Evolutionary conservation across 163 green algal species (phyloP).

Genomic region (Scenedesmus sp.): DNA sequence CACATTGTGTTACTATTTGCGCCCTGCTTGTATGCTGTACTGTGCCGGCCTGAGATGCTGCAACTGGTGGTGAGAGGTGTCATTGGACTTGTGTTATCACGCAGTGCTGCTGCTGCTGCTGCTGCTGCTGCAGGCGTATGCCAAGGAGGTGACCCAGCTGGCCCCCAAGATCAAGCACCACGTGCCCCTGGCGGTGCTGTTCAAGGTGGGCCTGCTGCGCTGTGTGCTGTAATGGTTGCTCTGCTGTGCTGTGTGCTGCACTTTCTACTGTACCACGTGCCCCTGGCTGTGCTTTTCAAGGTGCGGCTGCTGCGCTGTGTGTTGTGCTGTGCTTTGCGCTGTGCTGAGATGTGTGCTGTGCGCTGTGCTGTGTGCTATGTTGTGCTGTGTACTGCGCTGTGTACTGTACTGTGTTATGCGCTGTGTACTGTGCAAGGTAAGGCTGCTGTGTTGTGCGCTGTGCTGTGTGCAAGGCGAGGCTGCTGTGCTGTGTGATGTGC

Average conservation of each 20-base stretch:
- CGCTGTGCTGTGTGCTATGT: neutral
- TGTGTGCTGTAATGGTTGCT: too few species aligned
- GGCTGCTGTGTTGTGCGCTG: too few species aligned
- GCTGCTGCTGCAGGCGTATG: neutral
- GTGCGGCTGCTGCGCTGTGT: neutral
- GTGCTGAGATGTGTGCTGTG: neutral
- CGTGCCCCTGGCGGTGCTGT: slow-evolving; percentile 24
- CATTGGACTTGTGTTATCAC: neutral
- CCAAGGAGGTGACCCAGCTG: neutral
- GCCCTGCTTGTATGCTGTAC: too few species aligned
- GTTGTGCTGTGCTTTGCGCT: neutral
- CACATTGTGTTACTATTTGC: neutral
- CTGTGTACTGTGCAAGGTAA: neutral
- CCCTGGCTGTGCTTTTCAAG: slow-evolving; percentile 8
- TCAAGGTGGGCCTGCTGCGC: neutral
- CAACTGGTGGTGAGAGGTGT: neutral
- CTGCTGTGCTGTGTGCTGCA: neutral
- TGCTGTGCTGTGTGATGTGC: too few species aligned
- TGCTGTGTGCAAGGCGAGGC: too few species aligned
- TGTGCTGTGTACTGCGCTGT: neutral
- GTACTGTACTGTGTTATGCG: neutral
- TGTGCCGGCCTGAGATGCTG: too few species aligned
- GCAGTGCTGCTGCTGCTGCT: neutral
- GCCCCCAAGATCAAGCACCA: slow-evolving; percentile 35
- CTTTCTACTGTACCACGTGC: slow-evolving; percentile 17